phyloP scores from a whole-genome alignment of 2,329 filamentous ascomycete species.

The Westerdykella sp. region DNA sequence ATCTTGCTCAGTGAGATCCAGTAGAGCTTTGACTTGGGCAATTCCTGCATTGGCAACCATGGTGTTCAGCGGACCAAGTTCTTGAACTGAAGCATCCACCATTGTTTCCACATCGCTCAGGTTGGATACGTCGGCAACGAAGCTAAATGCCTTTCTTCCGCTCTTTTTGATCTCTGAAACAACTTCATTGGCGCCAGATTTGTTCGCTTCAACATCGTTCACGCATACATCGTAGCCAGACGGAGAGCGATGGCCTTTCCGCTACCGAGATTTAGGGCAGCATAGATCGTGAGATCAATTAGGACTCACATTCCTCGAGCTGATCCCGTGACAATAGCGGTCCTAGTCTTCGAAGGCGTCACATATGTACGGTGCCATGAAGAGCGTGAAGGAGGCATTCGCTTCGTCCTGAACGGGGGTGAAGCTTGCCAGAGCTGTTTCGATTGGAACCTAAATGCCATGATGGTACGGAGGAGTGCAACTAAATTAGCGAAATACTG shows the following conservation, averaged over 20 bases:
- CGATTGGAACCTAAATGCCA: constrained; percentile 19
- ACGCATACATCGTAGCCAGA: constrained; percentile 60
- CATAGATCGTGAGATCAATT: not conserved
- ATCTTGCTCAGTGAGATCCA: no score
- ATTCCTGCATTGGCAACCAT: no score
- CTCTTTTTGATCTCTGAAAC: constrained; percentile 49
- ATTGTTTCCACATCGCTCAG: constrained; percentile 24
- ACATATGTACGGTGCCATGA: constrained; percentile 22
- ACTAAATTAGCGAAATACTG: no score
- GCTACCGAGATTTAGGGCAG: constrained; percentile 31
- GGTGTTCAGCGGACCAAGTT: no score
- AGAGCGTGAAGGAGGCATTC: constrained; percentile 10
- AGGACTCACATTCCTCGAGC: constrained; percentile 33
- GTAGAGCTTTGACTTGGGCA: no score
- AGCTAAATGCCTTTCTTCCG: constrained; percentile 50
- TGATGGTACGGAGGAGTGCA: constrained; percentile 3
- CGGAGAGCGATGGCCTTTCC: constrained; percentile 59
- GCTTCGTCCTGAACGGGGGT: constrained; percentile 5
- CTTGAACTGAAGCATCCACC: no score
- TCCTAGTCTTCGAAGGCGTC: constrained; percentile 17
- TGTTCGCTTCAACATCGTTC: constrained; percentile 55
- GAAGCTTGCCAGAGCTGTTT: constrained; percentile 18
- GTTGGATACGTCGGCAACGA: constrained; percentile 57
- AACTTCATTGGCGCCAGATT: constrained; percentile 47
- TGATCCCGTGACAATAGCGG: constrained; percentile 36